These are phyloP conservation scores for Fusarium sp. DNA, from an alignment of 2,329 filamentous ascomycete species.

Conservation along the genomic window DNA sequence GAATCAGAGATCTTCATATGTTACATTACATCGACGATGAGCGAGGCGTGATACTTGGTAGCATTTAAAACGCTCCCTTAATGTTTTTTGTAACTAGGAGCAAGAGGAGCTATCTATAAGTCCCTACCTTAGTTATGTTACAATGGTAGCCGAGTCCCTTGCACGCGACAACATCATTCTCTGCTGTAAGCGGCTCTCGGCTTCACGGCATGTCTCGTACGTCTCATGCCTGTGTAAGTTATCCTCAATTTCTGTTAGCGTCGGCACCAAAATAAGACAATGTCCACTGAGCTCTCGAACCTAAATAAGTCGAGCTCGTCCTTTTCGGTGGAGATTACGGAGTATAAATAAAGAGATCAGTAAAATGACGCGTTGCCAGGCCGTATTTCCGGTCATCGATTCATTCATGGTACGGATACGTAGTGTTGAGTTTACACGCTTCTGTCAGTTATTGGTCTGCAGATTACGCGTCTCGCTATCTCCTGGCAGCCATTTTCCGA, in stretches of 20 bases:
- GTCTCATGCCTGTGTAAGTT: background rate
- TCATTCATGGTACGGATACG: background rate
- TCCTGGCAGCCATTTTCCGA: background rate
- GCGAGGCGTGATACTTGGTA: background rate
- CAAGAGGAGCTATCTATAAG: background rate
- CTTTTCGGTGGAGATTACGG: background rate
- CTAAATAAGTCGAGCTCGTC: background rate
- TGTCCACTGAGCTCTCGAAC: background rate
- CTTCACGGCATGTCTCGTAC: conserved; percentile 14
- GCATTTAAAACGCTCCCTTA: background rate
- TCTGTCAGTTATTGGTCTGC: background rate
- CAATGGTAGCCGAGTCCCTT: background rate
- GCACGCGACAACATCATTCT: background rate
- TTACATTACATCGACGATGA: background rate
- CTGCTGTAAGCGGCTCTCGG: background rate
- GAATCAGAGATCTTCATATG: background rate
- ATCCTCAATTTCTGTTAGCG: background rate
- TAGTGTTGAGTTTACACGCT: conserved; percentile 4
- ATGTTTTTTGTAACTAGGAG: background rate
- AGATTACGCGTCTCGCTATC: conserved; percentile 27
- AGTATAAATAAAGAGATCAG: background rate
- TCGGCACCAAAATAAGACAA: background rate
- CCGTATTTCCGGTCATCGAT: conserved; percentile 11
- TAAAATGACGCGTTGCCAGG: conserved; percentile 11
- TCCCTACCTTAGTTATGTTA: background rate